Evolutionary conservation across 495 filamentous ascomycete species (phyloP).

Genomic region (Talaromyces nanjingensis): DNA sequence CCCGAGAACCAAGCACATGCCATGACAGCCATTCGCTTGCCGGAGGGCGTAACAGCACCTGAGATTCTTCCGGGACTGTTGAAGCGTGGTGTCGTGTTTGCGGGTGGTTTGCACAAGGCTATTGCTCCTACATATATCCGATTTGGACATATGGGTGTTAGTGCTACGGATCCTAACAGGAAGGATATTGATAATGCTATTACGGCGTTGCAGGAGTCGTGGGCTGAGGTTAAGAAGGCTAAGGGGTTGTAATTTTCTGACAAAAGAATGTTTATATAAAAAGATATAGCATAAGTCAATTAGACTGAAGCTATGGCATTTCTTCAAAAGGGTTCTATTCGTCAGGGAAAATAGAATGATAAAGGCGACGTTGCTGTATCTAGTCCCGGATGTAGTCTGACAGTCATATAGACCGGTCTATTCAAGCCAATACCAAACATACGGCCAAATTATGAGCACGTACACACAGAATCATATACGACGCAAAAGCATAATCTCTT

Average conservation of each 20-base stretch:
- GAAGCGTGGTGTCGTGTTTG: conserved; percentile 89
- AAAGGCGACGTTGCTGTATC: no score
- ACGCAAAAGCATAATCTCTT: neutral
- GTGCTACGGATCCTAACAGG: conserved; percentile 51
- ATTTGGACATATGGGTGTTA: conserved; percentile 95
- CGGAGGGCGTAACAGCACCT: conserved; percentile 68
- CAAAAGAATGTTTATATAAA: conserved; percentile 5
- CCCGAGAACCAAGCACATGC: conserved; percentile 89
- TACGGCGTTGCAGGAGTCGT: conserved; percentile 61
- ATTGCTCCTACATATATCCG: conserved; percentile 65
- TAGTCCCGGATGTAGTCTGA: no score
- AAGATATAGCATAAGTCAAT: neutral
- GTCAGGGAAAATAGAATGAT: no score
- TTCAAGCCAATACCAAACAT: no score
- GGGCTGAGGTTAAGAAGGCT: conserved; percentile 59
- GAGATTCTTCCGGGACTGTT: conserved; percentile 80
- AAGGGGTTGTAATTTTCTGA: conserved; percentile 33
- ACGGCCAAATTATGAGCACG: neutral
- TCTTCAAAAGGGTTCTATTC: no score
- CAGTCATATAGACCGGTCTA: no score
- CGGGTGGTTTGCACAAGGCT: conserved; percentile 88
- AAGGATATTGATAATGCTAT: conserved; percentile 78
- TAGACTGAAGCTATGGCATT: neutral
- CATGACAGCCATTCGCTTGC: conserved; percentile 96
- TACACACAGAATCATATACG: neutral